Conservation (phyloP, 1,284 basidiomycete genomes). For the Ceratorhiza oryzae-sativae region DNA sequence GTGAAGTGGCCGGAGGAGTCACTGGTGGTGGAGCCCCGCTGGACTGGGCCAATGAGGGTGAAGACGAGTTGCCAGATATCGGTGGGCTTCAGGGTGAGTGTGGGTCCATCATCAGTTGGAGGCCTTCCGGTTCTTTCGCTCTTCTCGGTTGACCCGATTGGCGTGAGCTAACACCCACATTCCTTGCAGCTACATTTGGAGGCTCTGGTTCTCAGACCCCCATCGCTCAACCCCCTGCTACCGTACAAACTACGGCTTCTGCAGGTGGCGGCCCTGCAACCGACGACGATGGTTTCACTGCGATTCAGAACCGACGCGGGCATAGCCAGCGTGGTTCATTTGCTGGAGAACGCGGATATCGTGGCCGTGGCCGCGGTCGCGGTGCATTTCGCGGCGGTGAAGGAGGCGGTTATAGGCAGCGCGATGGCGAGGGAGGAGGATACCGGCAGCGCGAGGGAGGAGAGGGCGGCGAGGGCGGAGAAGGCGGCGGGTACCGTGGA, state of each 20-base stretch:
- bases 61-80: slow-evolving; percentile 28
- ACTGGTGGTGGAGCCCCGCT: slow-evolving; percentile 16
- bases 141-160: no score
- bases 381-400: slow-evolving; percentile 48
- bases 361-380: slow-evolving; percentile 41
- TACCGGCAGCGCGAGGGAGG: slow-evolving; percentile 8
- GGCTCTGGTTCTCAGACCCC: slow-evolving; percentile 25
- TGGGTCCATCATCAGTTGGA: no score
- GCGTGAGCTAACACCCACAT: background rate
- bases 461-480: background rate
- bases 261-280: background rate
- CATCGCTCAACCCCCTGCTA: background rate
- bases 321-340: background rate
- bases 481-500: slow-evolving; percentile 1
- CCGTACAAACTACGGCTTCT: background rate
- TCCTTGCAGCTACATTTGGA: slow-evolving; percentile 14
- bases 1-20: background rate
- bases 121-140: background rate
- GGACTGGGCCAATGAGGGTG: slow-evolving; percentile 24
- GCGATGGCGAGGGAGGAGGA: slow-evolving; percentile 27
- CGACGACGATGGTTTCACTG: slow-evolving; percentile 30
- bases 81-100: slow-evolving; percentile 26
- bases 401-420: slow-evolving; percentile 47
- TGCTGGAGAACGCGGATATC: slow-evolving; percentile 49
- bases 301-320: slow-evolving; percentile 16